These are phyloP conservation scores for Nemania sp. DNA, from an alignment of 2,329 filamentous ascomycete genomes.

Conservation along the genomic window DNA sequence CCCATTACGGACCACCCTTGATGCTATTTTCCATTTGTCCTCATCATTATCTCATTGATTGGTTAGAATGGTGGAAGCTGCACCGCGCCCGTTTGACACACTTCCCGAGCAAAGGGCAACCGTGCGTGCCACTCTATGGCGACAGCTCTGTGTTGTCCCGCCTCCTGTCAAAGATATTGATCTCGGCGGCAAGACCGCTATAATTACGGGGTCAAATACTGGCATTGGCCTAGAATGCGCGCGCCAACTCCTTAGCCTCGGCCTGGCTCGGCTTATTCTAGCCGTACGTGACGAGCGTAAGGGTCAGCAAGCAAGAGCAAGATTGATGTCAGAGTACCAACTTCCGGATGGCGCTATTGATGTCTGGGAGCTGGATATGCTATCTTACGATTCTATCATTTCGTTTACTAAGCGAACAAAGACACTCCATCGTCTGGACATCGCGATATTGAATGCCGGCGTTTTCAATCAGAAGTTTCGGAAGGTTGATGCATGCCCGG, in stretches of 20 bases:
- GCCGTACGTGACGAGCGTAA: conserved; percentile 49
- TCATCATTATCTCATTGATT: too few species aligned
- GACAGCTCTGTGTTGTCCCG: not conserved
- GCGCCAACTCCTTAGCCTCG: conserved; percentile 49
- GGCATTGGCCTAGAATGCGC: conserved; percentile 52
- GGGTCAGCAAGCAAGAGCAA: conserved; percentile 39
- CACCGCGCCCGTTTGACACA: not conserved
- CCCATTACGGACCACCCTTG: too few species aligned
- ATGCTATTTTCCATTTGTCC: too few species aligned
- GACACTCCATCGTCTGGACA: conserved; percentile 52
- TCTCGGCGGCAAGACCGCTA: conserved; percentile 35
- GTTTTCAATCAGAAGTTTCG: conserved; percentile 39
- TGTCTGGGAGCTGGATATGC: conserved; percentile 58
- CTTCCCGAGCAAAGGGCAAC: conserved; percentile 3
- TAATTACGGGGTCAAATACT: conserved; percentile 52
- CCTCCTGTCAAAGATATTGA: conserved; percentile 1
- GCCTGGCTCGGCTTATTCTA: conserved; percentile 50
- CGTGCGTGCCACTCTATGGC: not conserved
- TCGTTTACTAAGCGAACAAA: conserved; percentile 52
- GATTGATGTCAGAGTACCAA: not conserved
- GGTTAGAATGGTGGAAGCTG: too few species aligned
- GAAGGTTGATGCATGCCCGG: conserved; percentile 13
- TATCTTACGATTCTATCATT: conserved; percentile 54
- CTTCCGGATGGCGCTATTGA: conserved; percentile 43
- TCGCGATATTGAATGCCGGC: conserved; percentile 51